Percentiles rank a stretch among this genome's conserved stretches.
These are phyloP conservation scores for Adansonia grandidieri DNA, from an alignment of 441 rosid species.

Conservation along the genomic window DNA sequence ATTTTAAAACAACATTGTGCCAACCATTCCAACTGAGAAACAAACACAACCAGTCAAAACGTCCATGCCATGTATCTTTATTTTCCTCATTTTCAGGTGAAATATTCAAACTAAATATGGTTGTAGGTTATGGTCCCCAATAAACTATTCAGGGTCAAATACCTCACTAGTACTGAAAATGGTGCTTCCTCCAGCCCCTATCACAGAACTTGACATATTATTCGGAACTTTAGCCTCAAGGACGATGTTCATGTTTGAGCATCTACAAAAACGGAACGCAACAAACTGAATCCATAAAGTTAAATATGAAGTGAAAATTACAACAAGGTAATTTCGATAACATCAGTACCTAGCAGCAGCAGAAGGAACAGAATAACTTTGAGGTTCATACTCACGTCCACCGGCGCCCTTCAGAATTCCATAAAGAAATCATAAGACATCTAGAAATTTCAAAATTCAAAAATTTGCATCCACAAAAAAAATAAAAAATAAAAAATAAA, in stretches of 20 bases:
- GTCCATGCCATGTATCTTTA: background rate
- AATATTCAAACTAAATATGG: background rate
- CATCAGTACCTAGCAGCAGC: background rate
- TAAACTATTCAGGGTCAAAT: constrained; percentile 9
- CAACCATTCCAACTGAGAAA: background rate
- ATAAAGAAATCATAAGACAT: constrained; percentile 15
- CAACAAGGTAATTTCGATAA: constrained; percentile 13
- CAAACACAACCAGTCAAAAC: too few species aligned
- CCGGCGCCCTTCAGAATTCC: constrained; percentile 45
- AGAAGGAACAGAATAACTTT: constrained; percentile 33
- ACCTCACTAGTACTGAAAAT: constrained; percentile 48
- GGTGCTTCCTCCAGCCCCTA: constrained; percentile 19
- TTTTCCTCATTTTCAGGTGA: background rate
- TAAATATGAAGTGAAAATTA: background rate
- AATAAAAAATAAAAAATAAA: background rate
- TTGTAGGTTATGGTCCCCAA: background rate
- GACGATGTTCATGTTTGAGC: constrained; percentile 34
- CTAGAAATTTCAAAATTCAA: background rate
- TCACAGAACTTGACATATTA: too few species aligned
- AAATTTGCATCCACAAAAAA: background rate
- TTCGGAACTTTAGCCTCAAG: constrained; percentile 42
- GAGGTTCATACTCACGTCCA: constrained; percentile 46
- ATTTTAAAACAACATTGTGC: background rate
- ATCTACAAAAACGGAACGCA: constrained; percentile 33
- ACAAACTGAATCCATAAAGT: background rate